phyloP scores from a whole-genome alignment of 148 eudicot genomes.

The Camellia granthamiana region DNA sequence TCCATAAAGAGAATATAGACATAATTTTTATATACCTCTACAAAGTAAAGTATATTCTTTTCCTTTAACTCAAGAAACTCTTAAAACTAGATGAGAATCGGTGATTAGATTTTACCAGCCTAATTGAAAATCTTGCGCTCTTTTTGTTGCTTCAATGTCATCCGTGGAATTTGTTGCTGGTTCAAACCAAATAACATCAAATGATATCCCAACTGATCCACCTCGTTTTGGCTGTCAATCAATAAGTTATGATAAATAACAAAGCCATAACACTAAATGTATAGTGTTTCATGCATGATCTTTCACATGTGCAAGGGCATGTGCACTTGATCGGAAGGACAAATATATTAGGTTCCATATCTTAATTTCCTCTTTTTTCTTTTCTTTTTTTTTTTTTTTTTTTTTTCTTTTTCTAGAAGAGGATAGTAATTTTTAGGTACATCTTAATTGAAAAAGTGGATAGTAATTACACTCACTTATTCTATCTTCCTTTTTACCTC shows the following conservation, averaged over 20 bases:
- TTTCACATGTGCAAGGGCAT: background rate
- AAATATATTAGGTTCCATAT: background rate
- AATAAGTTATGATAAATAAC: background rate
- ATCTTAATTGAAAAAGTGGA: background rate
- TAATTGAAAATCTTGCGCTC: constrained; percentile 76
- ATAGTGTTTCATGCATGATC: background rate
- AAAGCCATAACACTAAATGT: background rate
- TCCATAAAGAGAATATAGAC: background rate
- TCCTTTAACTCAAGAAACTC: background rate
- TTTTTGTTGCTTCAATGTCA: constrained; percentile 70
- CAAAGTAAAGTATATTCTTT: background rate
- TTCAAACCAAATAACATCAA: constrained; percentile 79
- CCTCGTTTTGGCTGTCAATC: constrained; percentile 45
- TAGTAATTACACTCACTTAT: background rate
- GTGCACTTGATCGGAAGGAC: too few species aligned
- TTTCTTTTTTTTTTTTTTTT: too few species aligned
- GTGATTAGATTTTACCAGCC: constrained; percentile 56
- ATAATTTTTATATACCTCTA: background rate
- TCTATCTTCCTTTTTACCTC: background rate
- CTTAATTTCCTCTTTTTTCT: background rate
- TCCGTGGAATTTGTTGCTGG: constrained; percentile 62
- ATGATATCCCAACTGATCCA: constrained; percentile 61
- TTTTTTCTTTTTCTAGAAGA: too few species aligned
- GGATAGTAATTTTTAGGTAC: too few species aligned
- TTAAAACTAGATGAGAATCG: background rate